Base-by-base conservation (phyloP, 192 early-diverging fungal species). In the Radiomyces spectabilis region DNA sequence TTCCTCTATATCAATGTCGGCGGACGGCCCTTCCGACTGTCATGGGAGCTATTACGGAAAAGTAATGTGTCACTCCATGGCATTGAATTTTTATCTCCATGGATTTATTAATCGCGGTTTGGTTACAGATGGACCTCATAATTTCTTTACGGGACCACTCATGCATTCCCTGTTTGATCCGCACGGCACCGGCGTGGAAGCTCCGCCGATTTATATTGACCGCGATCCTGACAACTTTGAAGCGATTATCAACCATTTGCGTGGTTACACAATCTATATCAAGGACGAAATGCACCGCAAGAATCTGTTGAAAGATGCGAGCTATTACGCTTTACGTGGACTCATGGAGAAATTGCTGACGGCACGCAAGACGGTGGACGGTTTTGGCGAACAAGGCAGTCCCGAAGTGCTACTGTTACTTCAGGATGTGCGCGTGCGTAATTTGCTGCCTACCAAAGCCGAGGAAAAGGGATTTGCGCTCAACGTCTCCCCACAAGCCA, bases 181-280 rank as follows among this genome's bases (percentile, higher is more conserved):
- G 4, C 57, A 64, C 29, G 31, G 24, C n/a, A 18, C 22, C 10
- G 24, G 27, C 19, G 51, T n/a, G 0, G 32, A 37, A 34, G 39
- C 45, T 8, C 48, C 61, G 1, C 73, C 73, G 1, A 30, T 59
- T 4, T 68, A 52, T n/a, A 66, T 74, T 42, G 61, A 75, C 49
- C 66, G 79, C 38, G 68, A 71, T 10, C 79, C 79, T 0, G 76
- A 81, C 12, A 62, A 73, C 13, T 81, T 81, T 62, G 59, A 57
- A 18, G 79, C 78, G 19, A 74, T 81, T 29, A 29, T 81, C 10
- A 59, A 60, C 24, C 77, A 78, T 64, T 58, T 81, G 3, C 68
- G 74, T 44, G 79, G 79, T 13, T 81, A 81, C 25, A 71, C 75
- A 5, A 70, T 81, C n/a, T 50, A 64, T 12, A 69, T 81, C 39